phyloP scores from a whole-genome alignment of 2,329 filamentous ascomycete species.

The Aspergillus texensis region DNA sequence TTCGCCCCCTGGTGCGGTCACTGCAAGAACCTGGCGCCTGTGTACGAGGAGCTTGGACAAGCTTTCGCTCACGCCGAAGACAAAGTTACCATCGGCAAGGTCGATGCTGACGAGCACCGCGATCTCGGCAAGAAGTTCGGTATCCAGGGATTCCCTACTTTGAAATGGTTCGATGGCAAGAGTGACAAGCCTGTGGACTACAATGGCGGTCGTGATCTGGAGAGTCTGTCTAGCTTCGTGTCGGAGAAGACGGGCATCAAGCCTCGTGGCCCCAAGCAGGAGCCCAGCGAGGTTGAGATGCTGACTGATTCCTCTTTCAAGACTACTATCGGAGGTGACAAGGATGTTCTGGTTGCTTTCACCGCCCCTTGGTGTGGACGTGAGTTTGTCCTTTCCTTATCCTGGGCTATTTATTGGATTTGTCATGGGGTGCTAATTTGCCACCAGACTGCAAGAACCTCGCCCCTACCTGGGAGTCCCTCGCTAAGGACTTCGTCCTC shows the following conservation, averaged over 20 bases:
- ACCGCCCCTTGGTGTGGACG: slow-evolving; percentile 98
- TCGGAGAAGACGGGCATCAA: slow-evolving; percentile 83
- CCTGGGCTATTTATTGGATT: not conserved
- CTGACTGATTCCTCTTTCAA: slow-evolving; percentile 80
- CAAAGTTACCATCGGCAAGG: slow-evolving; percentile 87
- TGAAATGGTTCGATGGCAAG: slow-evolving; percentile 98
- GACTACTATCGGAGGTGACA: slow-evolving; percentile 75
- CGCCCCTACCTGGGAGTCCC: slow-evolving; percentile 84
- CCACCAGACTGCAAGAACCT: slow-evolving; percentile 89
- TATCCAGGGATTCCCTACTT: slow-evolving; percentile 90
- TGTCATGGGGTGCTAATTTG: not conserved
- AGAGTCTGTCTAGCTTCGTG: slow-evolving; percentile 80
- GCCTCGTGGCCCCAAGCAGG: slow-evolving; percentile 64
- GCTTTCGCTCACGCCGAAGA: slow-evolving; percentile 73
- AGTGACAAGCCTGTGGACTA: slow-evolving; percentile 84
- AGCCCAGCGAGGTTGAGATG: slow-evolving; percentile 75
- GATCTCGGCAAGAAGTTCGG: slow-evolving; percentile 82
- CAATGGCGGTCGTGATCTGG: slow-evolving; percentile 81
- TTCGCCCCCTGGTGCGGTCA: slow-evolving; percentile 99
- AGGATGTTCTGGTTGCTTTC: slow-evolving; percentile 92
- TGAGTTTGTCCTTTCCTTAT: slow-evolving; percentile 57
- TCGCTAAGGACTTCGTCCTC: slow-evolving; percentile 77
- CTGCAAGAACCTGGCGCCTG: slow-evolving; percentile 94
- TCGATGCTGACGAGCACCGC: slow-evolving; percentile 90
- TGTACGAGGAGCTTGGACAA: slow-evolving; percentile 86